Base-by-base conservation (phyloP, 345 rosid species). In the Chamaenerion angustifolium region DNA sequence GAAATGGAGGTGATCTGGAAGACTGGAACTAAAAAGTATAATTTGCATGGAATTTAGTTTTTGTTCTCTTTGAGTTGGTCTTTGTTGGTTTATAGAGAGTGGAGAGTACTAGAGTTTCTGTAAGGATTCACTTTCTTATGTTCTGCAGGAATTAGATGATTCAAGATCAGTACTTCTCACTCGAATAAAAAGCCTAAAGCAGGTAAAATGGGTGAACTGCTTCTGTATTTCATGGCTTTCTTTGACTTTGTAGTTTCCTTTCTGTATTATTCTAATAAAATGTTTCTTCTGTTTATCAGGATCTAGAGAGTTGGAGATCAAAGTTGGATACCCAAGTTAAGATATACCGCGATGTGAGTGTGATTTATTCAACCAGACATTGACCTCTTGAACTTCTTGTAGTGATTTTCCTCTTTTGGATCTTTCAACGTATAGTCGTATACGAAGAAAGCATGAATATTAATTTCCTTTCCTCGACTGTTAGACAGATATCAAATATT, bases 251-350 rank as follows among this genome's bases (percentile, higher is more conserved):
- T 8, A 31, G 37, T 31, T 31, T 16, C 16, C 15, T 23, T 16
- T 35, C 9, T 4, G 14, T n/a, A 25, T 23, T 49, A 11, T 10
- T 45, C 0, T 4, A 21, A 18, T 44, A 17, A 16, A 13, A 8
- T 60, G 46, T 49, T 17, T 54, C 61, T 60, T 15, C n/a, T 3
- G 15, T 58, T 0, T 49, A 43, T 8, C 58, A 92, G 98, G 98
- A 92, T 72, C 71, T 92, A 76, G 89, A 92, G 66, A 68, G 71
- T 61, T 92, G 98, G 98, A 84, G 98, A 55, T 81, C 89, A 17
- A 92, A 82, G 67, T 56, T 92, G 11, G 95, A 92, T 52, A 82
- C 93, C 41, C 96, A 92, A 74, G 96, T 87, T 45, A 84, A 72
- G 71, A 70, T 82, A 57, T 82, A 87, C 63, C 85, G 82, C 0